Base-by-base conservation (phyloP, 2,329 filamentous ascomycete species). In the Neonectria faginata region DNA sequence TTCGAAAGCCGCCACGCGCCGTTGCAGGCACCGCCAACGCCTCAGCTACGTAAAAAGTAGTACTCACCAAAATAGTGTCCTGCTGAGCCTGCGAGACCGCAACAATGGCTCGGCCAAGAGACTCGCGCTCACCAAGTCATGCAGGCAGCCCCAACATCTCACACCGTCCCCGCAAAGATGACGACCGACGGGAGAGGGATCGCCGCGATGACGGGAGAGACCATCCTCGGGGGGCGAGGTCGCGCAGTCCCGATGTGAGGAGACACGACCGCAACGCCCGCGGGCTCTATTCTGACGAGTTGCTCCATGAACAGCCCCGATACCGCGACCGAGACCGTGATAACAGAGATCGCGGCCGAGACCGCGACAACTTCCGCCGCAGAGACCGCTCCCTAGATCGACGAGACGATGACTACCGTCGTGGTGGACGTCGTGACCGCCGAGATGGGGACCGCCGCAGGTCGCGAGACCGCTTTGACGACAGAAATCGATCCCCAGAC, bases 81-180 rank as follows among this genome's bases (percentile, higher is more conserved):
- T 79, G 75, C 78, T 77, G 78, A 80, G 79, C 78, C 75, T 76
- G 74, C 77, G 77, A 79, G 77, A 78, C 76, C 76, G 74, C 74
- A 76, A 78, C 70, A 70, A 89, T 89, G 86, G 86, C 85, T 87
- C 86, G 86, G 81, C 86, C 83, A 82, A 88, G 84, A 86, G 86
- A 87, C 84, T 87, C 86, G 83, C 86, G 92, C 92, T 95, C 92
- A 94, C 92, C 92, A 92, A 93, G 91, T 89, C 91, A 91, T 90
- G 89, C 91, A 94, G 92, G 91, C 89, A 93, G 91, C 86, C 90
- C 92, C 78, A 86, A 88, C 81, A 89, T 89, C 81, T 88, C 89
- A 77, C 90, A 89, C 83, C 91, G 88, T 82, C 88, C 81, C 76
- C 86, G 85, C 74, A 86, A 89, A 80, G 84, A 86, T 80, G 85